A percentile compares a stretch with the other conserved stretches of the same genome.
phyloP scores from a whole-genome alignment of 2,329 filamentous ascomycete species.

The Fusarium pseudonygamai region DNA sequence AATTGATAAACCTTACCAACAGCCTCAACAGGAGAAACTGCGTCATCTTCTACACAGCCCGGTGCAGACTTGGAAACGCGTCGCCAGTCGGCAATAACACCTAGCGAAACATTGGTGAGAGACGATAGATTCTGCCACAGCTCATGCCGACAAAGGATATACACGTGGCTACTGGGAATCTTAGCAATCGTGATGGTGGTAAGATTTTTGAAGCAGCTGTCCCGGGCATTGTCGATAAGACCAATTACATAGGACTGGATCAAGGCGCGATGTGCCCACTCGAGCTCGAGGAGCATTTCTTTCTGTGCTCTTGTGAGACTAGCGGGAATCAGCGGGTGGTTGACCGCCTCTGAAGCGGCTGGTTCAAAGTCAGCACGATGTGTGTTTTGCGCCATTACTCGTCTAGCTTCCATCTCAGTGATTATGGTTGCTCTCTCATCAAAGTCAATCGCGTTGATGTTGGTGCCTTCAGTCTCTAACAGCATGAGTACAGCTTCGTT shows the following conservation, averaged over 20 bases:
- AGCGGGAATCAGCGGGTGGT: slow-evolving; percentile 58
- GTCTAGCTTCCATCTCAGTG: slow-evolving; percentile 27
- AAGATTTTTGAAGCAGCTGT: slow-evolving; percentile 61
- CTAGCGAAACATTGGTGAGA: slow-evolving; percentile 64
- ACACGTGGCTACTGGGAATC: slow-evolving; percentile 69
- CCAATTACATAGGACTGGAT: slow-evolving; percentile 73
- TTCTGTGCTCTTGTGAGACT: slow-evolving; percentile 70
- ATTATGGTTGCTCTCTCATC: slow-evolving; percentile 43
- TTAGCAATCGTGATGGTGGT: slow-evolving; percentile 70
- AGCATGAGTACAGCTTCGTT: slow-evolving; percentile 49
- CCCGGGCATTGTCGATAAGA: slow-evolving; percentile 65
- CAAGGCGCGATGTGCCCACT: slow-evolving; percentile 75
- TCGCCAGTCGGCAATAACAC: slow-evolving; percentile 74
- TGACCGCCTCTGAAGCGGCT: slow-evolving; percentile 37
- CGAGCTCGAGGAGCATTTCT: slow-evolving; percentile 73
- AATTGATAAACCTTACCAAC: slow-evolving; percentile 62
- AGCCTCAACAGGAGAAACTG: slow-evolving; percentile 61
- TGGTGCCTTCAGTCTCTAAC: slow-evolving; percentile 48
- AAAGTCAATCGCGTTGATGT: slow-evolving; percentile 45
- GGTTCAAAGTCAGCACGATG: slow-evolving; percentile 32
- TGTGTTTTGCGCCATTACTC: not conserved
- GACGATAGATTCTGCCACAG: slow-evolving; percentile 70
- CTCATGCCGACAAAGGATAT: slow-evolving; percentile 62
- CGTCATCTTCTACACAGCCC: slow-evolving; percentile 58
- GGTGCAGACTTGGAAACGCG: slow-evolving; percentile 62